Percentiles rank a stretch among this genome's conserved stretches.
Evolutionary conservation across 345 rosid species (phyloP).

Genomic region (Corchorus capsularis): DNA sequence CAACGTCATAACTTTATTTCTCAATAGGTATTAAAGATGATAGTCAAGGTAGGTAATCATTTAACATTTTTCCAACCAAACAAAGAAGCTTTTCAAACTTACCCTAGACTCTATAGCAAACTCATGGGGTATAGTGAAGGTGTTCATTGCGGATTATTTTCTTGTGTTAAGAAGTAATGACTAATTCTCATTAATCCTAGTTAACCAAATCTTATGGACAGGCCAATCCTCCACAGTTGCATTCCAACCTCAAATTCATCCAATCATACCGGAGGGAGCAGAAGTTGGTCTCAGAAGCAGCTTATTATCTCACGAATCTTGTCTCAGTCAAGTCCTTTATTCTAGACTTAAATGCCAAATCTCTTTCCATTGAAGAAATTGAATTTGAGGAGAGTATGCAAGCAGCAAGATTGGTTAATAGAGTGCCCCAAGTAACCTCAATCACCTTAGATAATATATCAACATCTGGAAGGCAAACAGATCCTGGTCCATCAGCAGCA

Average conservation of each 20-base stretch:
- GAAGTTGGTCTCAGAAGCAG: constrained; percentile 57
- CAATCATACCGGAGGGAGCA: constrained; percentile 52
- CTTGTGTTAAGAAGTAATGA: constrained; percentile 7
- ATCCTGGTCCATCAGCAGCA: constrained; percentile 27
- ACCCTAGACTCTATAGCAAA: not conserved
- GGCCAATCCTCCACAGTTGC: constrained; percentile 69
- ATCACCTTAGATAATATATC: constrained; percentile 23
- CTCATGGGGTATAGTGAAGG: not conserved
- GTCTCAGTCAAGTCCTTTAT: constrained; percentile 55
- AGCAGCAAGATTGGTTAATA: constrained; percentile 45
- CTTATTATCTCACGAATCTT: constrained; percentile 58
- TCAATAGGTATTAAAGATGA: not conserved
- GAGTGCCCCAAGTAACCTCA: constrained; percentile 21
- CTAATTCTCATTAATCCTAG: constrained; percentile 16
- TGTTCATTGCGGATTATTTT: constrained; percentile 5
- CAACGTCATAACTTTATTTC: not conserved
- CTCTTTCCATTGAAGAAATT: constrained; percentile 59
- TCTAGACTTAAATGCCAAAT: constrained; percentile 51
- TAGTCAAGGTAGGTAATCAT: not conserved
- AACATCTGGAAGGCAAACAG: constrained; percentile 18
- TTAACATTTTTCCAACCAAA: not conserved
- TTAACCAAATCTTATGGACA: constrained; percentile 31
- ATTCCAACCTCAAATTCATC: constrained; percentile 60
- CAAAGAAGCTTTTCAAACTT: not conserved
- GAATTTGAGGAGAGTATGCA: constrained; percentile 61